Base-by-base conservation (phyloP, 495 filamentous ascomycete genomes). In the Ramalina intermedia region DNA sequence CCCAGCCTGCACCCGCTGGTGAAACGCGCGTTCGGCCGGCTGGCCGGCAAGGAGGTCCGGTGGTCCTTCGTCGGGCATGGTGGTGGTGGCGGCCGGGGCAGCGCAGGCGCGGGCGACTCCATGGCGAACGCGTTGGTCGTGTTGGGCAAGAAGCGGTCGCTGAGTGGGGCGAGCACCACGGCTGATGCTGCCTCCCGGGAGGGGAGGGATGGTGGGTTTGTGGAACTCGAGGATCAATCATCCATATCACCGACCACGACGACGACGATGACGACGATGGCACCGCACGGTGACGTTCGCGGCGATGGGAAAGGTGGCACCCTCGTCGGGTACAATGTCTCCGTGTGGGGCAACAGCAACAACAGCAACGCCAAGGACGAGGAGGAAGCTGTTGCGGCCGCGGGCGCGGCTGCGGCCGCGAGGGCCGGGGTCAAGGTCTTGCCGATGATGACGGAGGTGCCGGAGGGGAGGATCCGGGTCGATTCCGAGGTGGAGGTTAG, bases 1-100 rank as follows among this genome's bases (percentile, higher is more conserved):
- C 68, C 68, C 12, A 62, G 64, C 4, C 55, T 71, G 13, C 61
- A 65, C 9, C 65, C 67, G 4, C 59, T 72, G 4, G 51, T 69
- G 1, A 21, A 38, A 8, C 18, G 46, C 3, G 40, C 42, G 23
- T 40, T 27, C 27, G 52, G 48, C 26, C 50, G 37, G 42, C 12
- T 43, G 37, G 12, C 43, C 16, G 17, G 48, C 26, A 4, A 44
- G 13, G 43, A 27, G 9, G 43, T 46, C 43, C 27, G 43, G 14
- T 29, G 35, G 35, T 46, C 26, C 26, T 13, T 12, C 6, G 20
- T 27, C 18, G 18, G 18, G 18, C 18, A 20, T 20, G 18, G 1
- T 20, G 18, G 18, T 20, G 18, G 18, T 20, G 18, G 18, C 18
- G 18, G 18, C 18, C 18, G 18, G 18, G 18, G 18, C 18, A 20